These are phyloP conservation scores for Kwoniella sp. DNA, from an alignment of 768 basidiomycete genomes.

Conservation along the genomic window DNA sequence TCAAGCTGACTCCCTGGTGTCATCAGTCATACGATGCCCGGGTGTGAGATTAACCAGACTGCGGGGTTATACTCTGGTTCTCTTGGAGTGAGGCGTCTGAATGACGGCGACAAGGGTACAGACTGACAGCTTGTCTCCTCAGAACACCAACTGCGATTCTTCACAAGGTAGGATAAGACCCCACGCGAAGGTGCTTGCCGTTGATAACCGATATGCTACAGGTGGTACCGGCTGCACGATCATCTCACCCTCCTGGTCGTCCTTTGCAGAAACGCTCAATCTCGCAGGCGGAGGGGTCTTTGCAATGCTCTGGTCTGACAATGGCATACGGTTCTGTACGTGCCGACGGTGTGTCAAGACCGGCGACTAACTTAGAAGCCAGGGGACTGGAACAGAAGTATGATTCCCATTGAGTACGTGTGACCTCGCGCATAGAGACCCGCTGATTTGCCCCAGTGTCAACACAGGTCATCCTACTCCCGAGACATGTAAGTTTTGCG, in stretches of 20 bases:
- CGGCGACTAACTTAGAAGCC: background rate
- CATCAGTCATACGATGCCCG: conserved; percentile 40
- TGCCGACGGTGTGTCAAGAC: background rate
- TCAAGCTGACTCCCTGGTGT: background rate
- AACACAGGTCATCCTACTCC: conserved; percentile 19
- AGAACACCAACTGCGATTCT: conserved; percentile 29
- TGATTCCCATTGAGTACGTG: conserved; percentile 44
- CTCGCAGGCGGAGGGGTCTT: conserved; percentile 75
- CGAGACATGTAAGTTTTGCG: conserved; percentile 25
- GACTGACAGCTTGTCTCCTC: background rate
- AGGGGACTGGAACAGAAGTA: conserved; percentile 46
- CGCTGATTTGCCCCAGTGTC: conserved; percentile 21
- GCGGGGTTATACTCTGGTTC: conserved; percentile 36
- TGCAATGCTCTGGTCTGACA: conserved; percentile 82
- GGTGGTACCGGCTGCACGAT: conserved; percentile 62
- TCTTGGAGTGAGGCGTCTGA: conserved; percentile 21
- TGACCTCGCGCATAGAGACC: background rate
- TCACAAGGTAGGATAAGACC: conserved; percentile 27
- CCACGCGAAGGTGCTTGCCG: conserved; percentile 9
- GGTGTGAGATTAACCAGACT: conserved; percentile 34
- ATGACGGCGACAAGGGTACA: background rate
- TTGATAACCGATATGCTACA: conserved; percentile 2
- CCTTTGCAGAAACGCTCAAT: conserved; percentile 79
- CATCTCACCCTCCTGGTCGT: conserved; percentile 72
- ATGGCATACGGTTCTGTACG: conserved; percentile 55